These are phyloP conservation scores for Salix dunnii DNA, from an alignment of 345 rosid species.

Conservation along the genomic window DNA sequence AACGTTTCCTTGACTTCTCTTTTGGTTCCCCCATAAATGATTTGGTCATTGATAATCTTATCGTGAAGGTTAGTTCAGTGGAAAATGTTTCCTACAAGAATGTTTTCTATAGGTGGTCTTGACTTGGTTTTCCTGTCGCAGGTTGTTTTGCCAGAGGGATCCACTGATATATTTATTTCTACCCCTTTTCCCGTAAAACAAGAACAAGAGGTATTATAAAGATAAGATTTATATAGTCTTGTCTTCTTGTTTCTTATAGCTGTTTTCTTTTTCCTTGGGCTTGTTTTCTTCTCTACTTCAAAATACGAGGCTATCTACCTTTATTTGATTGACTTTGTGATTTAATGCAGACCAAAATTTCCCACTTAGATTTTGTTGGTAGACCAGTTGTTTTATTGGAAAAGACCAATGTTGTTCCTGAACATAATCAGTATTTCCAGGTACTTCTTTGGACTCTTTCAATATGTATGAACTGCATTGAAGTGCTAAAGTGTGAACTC, in stretches of 20 bases:
- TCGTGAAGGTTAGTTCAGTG: conserved; percentile 49
- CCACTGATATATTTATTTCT: conserved; percentile 57
- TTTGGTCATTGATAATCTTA: conserved; percentile 65
- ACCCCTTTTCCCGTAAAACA: conserved; percentile 73
- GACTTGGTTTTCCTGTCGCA: conserved; percentile 26
- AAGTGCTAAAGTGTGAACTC: not conserved
- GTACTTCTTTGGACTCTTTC: conserved; percentile 34
- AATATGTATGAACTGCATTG: not conserved
- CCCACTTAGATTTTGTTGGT: conserved; percentile 89
- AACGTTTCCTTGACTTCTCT: conserved; percentile 64
- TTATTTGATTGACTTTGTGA: conserved; percentile 4
- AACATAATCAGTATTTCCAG: conserved; percentile 91
- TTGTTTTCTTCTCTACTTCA: conserved; percentile 1
- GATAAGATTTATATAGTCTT: conserved; percentile 11
- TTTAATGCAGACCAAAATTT: conserved; percentile 59
- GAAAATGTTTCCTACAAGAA: not conserved
- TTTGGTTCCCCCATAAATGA: conserved; percentile 75
- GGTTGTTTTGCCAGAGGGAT: conserved; percentile 96
- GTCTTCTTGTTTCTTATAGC: not conserved
- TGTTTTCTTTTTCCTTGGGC: not conserved
- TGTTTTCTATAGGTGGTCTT: conserved; percentile 9
- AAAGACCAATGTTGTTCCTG: conserved; percentile 76
- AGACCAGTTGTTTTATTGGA: conserved; percentile 79
- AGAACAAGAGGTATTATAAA: conserved; percentile 62
- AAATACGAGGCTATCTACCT: not conserved